Evolutionary conservation across 2,329 filamentous ascomycete species (phyloP).

Genomic region (Diaporthe sp.): DNA sequence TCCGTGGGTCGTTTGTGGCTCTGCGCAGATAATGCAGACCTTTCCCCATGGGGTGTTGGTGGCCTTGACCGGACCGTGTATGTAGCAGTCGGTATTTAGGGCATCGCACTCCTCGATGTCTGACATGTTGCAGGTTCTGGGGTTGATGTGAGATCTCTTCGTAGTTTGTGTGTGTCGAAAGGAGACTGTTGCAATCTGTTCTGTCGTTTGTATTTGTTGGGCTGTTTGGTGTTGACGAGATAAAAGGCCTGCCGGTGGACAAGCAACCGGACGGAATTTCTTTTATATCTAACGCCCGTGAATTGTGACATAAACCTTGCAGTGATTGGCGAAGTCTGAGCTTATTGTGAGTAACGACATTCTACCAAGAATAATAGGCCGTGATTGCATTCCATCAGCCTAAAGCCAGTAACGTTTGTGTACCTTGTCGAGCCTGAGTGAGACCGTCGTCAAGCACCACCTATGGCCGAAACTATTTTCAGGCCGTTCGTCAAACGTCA

Average conservation of each 20-base stretch:
- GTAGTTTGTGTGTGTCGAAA: too few relatives aligned
- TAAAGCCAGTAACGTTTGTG: not conserved
- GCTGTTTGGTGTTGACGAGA: not conserved
- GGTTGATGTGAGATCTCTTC: not conserved
- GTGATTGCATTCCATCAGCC: not conserved
- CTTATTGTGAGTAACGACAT: not conserved
- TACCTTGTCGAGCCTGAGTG: not conserved
- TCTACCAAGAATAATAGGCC: not conserved
- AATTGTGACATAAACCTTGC: not conserved
- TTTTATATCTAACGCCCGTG: not conserved
- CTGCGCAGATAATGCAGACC: not conserved
- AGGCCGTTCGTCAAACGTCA: not conserved
- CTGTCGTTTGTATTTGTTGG: not conserved
- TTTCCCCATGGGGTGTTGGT: not conserved
- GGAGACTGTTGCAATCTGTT: not conserved
- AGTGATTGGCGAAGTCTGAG: not conserved
- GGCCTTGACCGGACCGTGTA: not conserved
- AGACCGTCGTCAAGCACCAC: not conserved
- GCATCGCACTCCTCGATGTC: not conserved
- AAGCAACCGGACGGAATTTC: not conserved
- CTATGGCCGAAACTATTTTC: not conserved
- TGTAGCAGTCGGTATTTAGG: not conserved
- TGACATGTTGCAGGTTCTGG: not conserved
- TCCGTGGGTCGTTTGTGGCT: slow-evolving; percentile 1
- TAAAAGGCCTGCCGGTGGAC: not conserved